phyloP scores from a whole-genome alignment of 805 yeast species.

The Candida succiphila region DNA sequence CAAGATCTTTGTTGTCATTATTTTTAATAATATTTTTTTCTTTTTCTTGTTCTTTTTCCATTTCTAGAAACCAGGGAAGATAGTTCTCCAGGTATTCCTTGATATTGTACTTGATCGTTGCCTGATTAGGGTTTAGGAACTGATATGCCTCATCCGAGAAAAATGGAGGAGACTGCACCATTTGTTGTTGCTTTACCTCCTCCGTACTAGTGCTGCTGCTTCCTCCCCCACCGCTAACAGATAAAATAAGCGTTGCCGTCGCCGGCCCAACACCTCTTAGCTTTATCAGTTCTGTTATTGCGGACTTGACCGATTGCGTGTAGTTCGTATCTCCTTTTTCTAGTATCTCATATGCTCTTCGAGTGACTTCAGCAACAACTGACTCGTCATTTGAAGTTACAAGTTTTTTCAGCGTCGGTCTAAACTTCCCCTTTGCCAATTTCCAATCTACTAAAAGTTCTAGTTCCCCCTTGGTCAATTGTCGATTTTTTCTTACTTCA shows the following conservation, averaged over 20 bases:
- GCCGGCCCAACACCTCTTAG: constrained; percentile 43
- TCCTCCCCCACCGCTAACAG: constrained; percentile 13
- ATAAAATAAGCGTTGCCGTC: constrained; percentile 33
- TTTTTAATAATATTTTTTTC: not conserved
- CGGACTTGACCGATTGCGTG: constrained; percentile 2
- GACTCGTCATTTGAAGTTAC: constrained; percentile 26
- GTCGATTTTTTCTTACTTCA: constrained; percentile 8
- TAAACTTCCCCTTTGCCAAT: constrained; percentile 31
- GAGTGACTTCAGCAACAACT: constrained; percentile 21
- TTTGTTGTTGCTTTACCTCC: too few species aligned
- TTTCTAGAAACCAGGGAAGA: too few species aligned
- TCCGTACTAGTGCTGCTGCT: too few species aligned
- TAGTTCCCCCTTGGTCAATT: constrained; percentile 29
- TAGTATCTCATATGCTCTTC: constrained; percentile 16
- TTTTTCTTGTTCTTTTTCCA: not conserved
- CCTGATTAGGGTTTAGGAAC: constrained; percentile 20
- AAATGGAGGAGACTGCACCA: constrained; percentile 29
- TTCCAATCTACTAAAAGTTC: constrained; percentile 38
- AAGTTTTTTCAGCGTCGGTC: constrained; percentile 33
- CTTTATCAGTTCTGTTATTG: constrained; percentile 16
- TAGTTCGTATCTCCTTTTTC: too few species aligned
- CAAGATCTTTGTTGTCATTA: not conserved
- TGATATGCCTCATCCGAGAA: constrained; percentile 39
- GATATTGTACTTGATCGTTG: constrained; percentile 29
- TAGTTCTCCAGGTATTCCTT: constrained; percentile 28